Evolutionary conservation across 2,329 filamentous ascomycete species (phyloP), one percentile per base, ranked within the genome.

Genomic region (Ceratocystis alfenasii): DNA sequence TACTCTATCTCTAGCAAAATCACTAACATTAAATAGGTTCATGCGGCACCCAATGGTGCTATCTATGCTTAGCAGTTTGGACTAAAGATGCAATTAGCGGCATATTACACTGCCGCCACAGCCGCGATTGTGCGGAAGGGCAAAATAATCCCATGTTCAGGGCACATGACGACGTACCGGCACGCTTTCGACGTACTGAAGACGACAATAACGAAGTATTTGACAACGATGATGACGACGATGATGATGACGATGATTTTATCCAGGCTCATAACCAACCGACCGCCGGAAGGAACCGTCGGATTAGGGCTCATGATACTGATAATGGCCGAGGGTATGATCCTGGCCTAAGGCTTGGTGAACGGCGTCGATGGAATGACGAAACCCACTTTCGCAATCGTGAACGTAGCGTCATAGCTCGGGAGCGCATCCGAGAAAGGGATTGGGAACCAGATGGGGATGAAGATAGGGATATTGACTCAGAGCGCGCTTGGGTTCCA

Each of bases 21-120:
- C 36, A 15, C 36, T 41, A 15, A 41, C 36, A 41, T n/a, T 17
- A 36, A 28, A 25, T 53, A 74, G 72, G 72, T 55, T 60, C 72
- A 5, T 78, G 76, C 62, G 73, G 74, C 5, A 73, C 76, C 44
- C 73, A 77, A 62, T 78, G 75, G 75, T 77, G 76, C 68, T 77
- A 76, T 68, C 20, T 74, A 8, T 78, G 76, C 68, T 70, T 71
- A 7, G 73, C 69, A 0, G 63, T 70, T 2, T 77, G 72, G 65
- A 70, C 71, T 33, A 68, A 66, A 45, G 71, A 73, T 62, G 50
- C 67, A 3, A 46, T 64, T 3, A 57, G 61, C n/a, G 62, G 62
- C 17, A 59, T 64, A 25, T 36, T 45, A 30, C 61, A 63, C 28
- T 64, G 61, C 46, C 50, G 41, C 17, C 65, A 67, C 36, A 22